Percentiles rank a stretch among this genome's conserved stretches.
These are phyloP conservation scores for Coprinopsis marcescibilis DNA, from an alignment of 768 basidiomycete genomes.

Conservation along the genomic window DNA sequence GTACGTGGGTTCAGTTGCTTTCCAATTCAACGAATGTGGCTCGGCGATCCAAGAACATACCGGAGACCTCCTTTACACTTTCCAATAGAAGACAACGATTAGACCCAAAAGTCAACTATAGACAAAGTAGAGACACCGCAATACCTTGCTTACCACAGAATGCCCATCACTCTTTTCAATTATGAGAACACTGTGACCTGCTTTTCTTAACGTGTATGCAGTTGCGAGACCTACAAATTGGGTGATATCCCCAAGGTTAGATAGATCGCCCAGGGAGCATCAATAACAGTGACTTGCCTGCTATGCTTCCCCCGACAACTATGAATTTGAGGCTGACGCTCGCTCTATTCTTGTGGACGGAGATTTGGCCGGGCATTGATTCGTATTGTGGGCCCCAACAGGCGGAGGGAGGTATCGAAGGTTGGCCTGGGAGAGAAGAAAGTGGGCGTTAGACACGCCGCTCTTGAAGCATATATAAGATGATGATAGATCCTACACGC, in stretches of 20 bases:
- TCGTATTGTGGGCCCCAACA: background rate
- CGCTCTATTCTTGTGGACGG: slow-evolving; percentile 19
- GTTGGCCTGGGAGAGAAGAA: background rate
- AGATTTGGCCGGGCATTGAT: slow-evolving; percentile 23
- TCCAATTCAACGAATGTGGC: background rate
- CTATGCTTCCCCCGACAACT: slow-evolving; percentile 44
- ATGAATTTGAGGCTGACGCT: slow-evolving; percentile 28
- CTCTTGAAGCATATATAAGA: too few relatives aligned
- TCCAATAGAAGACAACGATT: background rate
- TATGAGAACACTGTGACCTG: slow-evolving; percentile 56
- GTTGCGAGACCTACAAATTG: slow-evolving; percentile 43
- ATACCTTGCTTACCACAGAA: slow-evolving; percentile 36
- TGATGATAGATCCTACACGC: too few relatives aligned
- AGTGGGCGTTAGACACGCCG: background rate
- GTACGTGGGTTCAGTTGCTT: slow-evolving; percentile 26
- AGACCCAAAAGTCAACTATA: background rate
- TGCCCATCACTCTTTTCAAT: slow-evolving; percentile 43
- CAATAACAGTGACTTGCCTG: slow-evolving; percentile 21
- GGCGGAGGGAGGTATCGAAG: background rate
- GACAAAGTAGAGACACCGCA: too few relatives aligned
- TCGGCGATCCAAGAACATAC: slow-evolving; percentile 11
- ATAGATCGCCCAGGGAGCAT: background rate
- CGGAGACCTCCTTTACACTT: slow-evolving; percentile 40
- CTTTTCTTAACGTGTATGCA: slow-evolving; percentile 48
- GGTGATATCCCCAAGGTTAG: background rate